Evolutionary conservation across 2,329 filamentous ascomycete species (phyloP), one percentile per base, ranked within the genome.

Genomic region (Fusarium veterinarium): DNA sequence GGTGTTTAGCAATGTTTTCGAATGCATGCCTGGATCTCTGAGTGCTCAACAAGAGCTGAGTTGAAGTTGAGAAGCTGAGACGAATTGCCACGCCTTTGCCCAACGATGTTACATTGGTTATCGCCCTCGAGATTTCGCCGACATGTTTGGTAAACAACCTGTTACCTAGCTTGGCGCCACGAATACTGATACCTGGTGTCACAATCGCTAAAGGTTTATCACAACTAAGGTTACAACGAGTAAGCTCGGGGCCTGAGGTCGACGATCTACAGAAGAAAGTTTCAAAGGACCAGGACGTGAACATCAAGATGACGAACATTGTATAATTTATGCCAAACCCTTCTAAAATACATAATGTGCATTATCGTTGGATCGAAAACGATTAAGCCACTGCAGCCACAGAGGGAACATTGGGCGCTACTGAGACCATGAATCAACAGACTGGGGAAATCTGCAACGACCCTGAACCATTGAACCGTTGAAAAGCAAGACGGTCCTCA

Each of bases 391-490:
- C 41, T n/a, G 7, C 49, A 63, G 57, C 57, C 33, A 63, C 38
- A 60, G 17, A 48, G 48, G 48, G 28, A 30, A 41, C 42, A 25
- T 33, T 48, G 28, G n/a, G 33, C 16, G 35, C 52, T 52, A 46
- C 52, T 37, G 30, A 51, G 55, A 31, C 44, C 28, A 60, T 48
- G 41, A 56, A 70, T 45, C 38, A 56, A 37, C 42, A 49, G 56
- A 63, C 56, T 68, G 64, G 65, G 37, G 64, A 53, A 48, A 67
- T 56, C 65, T 73, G 69, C 44, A 69, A 70, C 23, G 23, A 25
- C 60, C 64, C 28, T 56, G 59, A 62, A 55, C 65, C 48, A 49
- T 71, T 73, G 33, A 35, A 46, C 65, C 56, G 53, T 73, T 73
- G 33, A 28, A 55, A 60, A 63, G 16, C 49, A 63, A 58, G 37